Evolutionary conservation across 805 yeast species (phyloP).

Genomic region (Candida argentea): DNA sequence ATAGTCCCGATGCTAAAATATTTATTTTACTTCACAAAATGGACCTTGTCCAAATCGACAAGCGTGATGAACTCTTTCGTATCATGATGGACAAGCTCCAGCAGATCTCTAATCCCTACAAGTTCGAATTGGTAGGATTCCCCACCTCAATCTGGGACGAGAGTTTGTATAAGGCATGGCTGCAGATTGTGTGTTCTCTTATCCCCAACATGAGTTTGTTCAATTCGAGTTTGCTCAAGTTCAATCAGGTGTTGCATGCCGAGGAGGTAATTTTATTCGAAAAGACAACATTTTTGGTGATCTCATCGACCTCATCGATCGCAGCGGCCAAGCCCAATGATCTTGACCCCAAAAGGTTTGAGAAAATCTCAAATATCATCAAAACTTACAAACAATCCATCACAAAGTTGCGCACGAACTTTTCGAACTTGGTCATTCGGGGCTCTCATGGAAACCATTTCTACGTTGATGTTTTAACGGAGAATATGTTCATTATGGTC

Average conservation of each 20-base stretch:
- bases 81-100: conserved; percentile 78
- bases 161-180: conserved; percentile 93
- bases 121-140: conserved; percentile 68
- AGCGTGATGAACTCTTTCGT: conserved; percentile 72
- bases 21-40: conserved; percentile 90
- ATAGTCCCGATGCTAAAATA: conserved; percentile 83
- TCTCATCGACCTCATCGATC: conserved; percentile 47
- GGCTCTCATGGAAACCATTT: conserved; percentile 40
- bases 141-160: conserved; percentile 98
- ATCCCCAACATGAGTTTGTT: conserved; percentile 84
- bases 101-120: conserved; percentile 56
- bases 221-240: conserved; percentile 62
- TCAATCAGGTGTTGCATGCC: conserved; percentile 69
- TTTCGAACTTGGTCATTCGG: conserved; percentile 63
- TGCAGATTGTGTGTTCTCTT: conserved; percentile 86
- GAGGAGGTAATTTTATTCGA: conserved; percentile 89
- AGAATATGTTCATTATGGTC: conserved; percentile 53
- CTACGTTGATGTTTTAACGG: conserved; percentile 45
- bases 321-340: conserved; percentile 5
- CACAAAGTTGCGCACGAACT: conserved; percentile 75
- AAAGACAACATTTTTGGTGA: conserved; percentile 81
- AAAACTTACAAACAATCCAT: conserved; percentile 92
- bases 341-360: conserved; percentile 87
- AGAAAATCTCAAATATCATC: conserved; percentile 86
- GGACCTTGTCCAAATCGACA: conserved; percentile 86